Base-by-base conservation (phyloP, 306 rosid genomes). In the Rosa lucieae region DNA sequence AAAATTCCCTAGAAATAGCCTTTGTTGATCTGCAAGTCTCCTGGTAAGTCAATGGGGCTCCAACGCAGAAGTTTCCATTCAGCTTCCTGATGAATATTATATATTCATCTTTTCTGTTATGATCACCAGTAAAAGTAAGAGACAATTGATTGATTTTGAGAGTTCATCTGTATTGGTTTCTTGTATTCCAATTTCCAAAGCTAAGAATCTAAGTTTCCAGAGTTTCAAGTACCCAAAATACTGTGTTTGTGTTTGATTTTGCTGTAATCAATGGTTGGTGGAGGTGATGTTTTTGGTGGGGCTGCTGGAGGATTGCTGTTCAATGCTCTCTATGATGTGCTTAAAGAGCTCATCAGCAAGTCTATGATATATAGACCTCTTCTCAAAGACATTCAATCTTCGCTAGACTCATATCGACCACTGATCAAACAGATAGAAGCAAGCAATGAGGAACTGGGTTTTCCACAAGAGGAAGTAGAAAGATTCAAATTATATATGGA, bases 341-440 rank as follows among this genome's bases (percentile, higher is more conserved):
- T 75, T 20, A 18, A 62, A 15, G 58, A 62, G 79, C 59, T 75
- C 47, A 62, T 63, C 18, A 18, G 18, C n/a, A 63, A 62, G 61
- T 61, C 52, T 46, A 6, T 29, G 5, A 46, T 46, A 17, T 75
- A 43, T 10, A 15, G 49, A 11, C 47, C 58, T 21, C 32, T 75
- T 1, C 47, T 75, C 61, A 46, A 29, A 44, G 1, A 17, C 37
- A 46, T 62, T 51, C 48, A 4, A 3, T 44, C 47, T 17, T 2
- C 3, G 1, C 47, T 43, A 58, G 55, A 23, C 20, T 26, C 47
- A 2, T 46, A 44, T 4, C 0, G 6, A 37, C 26, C 74, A 21
- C 1, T 40, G 79, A 29, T 84, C 39, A 20, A 53, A 8, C n/a
- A 86, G 49, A 66, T 65, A 12, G 73, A 6, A 37, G 9, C 14